Evolutionary conservation across 345 rosid species (phyloP), one percentile per base, ranked within the genome.

Genomic region (Eutrema japonicum): DNA sequence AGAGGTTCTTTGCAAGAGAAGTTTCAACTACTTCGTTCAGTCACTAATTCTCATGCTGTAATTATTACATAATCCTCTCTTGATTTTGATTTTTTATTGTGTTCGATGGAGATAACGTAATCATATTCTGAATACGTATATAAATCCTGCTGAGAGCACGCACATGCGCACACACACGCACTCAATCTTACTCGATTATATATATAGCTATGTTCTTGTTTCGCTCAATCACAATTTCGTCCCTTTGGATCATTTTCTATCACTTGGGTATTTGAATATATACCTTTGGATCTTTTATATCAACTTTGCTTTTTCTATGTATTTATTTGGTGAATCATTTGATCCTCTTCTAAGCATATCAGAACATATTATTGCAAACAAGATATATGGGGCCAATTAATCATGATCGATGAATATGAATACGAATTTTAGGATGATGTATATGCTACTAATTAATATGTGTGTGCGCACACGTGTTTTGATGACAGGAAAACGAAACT

Each of bases 1-100:
- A 77, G 62, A 76, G 80, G 35, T 48, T 77, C 80, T 69, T 76
- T 85, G 63, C 71, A 68, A 67, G 80, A 79, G 76, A 82, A 81
- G 81, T 73, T 82, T 55, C 86, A 81, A 61, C 72, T 77, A 70
- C 90, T 86, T 84, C 86, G 86, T 60, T 82, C 88, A 52, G 46
- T 86, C 51, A 84, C 85, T 48, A 81, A 86, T 54, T 86, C 90
- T 66, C 81, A 77, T 66, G 82, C 90, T 77, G 90, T 86, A 86
- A 82, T 59, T 14, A 51, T 41, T 14, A 26, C 77, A 51, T 61
- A 65, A 59, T 26, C 29, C 26, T 49, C 35, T 64, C 55, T 49
- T 63, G 6, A 13, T n/a, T 30, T 72, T 61, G n/a, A n/a, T n/a
- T 30, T 56, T 68, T 63, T 0, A 33, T 18, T 64, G 11, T 46